phyloP scores from a whole-genome alignment of 164 flowering plant genomes.

The Umbilicus rupestris region DNA sequence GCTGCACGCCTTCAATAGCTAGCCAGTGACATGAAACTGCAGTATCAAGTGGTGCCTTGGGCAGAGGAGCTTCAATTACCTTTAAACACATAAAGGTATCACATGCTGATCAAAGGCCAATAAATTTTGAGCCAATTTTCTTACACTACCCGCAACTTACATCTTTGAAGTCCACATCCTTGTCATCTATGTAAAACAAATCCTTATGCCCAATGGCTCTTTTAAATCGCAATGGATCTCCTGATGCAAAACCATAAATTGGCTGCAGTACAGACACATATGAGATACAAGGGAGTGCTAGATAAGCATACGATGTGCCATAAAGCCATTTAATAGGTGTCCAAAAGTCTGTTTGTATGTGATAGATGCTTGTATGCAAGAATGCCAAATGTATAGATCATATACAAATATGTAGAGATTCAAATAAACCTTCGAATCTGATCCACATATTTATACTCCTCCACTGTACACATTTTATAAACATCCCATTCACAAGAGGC shows the following conservation, averaged over 20 bases:
- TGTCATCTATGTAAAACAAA: slow-evolving; percentile 85
- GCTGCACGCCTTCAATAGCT: slow-evolving; percentile 97
- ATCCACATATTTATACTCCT: neutral
- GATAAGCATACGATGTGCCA: neutral
- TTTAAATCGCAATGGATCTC: slow-evolving; percentile 70
- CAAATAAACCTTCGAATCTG: neutral
- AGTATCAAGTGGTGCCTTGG: slow-evolving; percentile 90
- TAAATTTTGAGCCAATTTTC: neutral
- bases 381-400: neutral
- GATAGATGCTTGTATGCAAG: neutral
- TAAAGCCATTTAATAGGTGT: neutral
- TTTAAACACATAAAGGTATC: slow-evolving; percentile 16
- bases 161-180: slow-evolving; percentile 86
- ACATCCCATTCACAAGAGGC: too few species aligned
- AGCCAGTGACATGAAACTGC: slow-evolving; percentile 80
- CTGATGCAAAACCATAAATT: slow-evolving; percentile 85
- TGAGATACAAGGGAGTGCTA: neutral
- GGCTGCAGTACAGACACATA: slow-evolving; percentile 42
- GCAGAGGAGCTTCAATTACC: slow-evolving; percentile 93
- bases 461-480: too few species aligned
- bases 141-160: slow-evolving; percentile 30
- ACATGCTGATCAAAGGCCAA: neutral
- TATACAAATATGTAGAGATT: neutral
- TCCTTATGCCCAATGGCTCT: slow-evolving; percentile 80
- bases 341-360: too few species aligned